Conservation (phyloP, 2,329 filamentous ascomycete genomes). For the Ophiognomonia clavigignenti-juglandacearum region DNA sequence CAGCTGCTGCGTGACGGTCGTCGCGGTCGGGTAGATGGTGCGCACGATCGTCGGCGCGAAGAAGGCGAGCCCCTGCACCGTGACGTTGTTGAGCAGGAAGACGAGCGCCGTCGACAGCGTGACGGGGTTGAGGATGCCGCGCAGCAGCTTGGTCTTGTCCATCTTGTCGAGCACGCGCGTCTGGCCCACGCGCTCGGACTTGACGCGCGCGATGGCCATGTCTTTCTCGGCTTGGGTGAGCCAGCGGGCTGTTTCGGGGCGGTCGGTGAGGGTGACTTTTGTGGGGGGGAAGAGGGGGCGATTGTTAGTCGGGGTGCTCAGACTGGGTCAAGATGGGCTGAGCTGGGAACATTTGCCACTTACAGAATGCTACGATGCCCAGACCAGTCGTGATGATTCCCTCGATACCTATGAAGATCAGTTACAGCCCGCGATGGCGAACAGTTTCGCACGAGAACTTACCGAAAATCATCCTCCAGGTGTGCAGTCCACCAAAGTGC, state of each 20-base stretch:
- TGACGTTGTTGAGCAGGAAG: conserved; percentile 64
- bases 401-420: conserved; percentile 40
- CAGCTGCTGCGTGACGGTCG: conserved; percentile 60
- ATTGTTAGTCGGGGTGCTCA: too few relatives aligned
- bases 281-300: not conserved
- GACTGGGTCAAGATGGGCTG: not conserved
- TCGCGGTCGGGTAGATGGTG: conserved; percentile 58
- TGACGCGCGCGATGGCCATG: conserved; percentile 61
- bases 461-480: conserved; percentile 66
- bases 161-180: conserved; percentile 61
- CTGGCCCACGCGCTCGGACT: conserved; percentile 60
- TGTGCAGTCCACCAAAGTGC: conserved; percentile 49
- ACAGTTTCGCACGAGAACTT: not conserved
- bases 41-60: conserved; percentile 65
- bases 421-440: too few relatives aligned
- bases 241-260: conserved; percentile 64
- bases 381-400: conserved; percentile 54
- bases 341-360: not conserved
- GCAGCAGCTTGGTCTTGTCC: conserved; percentile 51
- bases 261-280: conserved; percentile 57
- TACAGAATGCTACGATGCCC: conserved; percentile 50
- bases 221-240: conserved; percentile 61
- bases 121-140: conserved; percentile 60
- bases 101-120: conserved; percentile 52
- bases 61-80: conserved; percentile 66